Conservation (phyloP, 441 rosid genomes). For the Bruguiera hainesii region DNA sequence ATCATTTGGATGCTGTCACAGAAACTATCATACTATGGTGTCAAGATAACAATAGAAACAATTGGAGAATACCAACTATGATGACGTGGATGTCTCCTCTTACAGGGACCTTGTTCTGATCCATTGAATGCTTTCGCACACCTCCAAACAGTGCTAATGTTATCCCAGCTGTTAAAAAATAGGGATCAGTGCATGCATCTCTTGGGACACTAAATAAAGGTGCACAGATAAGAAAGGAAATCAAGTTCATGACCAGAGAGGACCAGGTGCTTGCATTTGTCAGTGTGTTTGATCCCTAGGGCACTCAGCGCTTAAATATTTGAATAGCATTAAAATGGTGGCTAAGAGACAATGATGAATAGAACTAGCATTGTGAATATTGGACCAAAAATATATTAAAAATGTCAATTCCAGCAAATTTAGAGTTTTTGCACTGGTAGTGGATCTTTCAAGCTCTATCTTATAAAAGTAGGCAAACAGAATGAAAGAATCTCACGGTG, state of each 20-base stretch:
- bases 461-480: background rate
- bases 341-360: slow-evolving; percentile 10
- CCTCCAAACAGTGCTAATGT: slow-evolving; percentile 95
- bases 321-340: background rate
- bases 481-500: background rate
- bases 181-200: slow-evolving; percentile 16
- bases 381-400: background rate
- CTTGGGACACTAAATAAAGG: slow-evolving; percentile 8
- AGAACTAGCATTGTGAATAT: slow-evolving; percentile 3
- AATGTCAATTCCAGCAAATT: slow-evolving; percentile 6
- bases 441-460: background rate
- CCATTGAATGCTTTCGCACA: slow-evolving; percentile 84
- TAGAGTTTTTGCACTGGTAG: slow-evolving; percentile 1
- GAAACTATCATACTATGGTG: background rate
- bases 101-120: slow-evolving; percentile 94
- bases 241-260: slow-evolving; percentile 10
- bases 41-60: slow-evolving; percentile 14
- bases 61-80: slow-evolving; percentile 70
- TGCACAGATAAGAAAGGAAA: slow-evolving; percentile 3
- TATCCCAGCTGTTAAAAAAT: slow-evolving; percentile 74
- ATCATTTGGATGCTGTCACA: background rate
- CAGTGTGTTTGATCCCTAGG: background rate
- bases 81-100: slow-evolving; percentile 99
- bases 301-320: background rate
- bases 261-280: background rate